Base-by-base conservation (phyloP, 2,329 filamentous ascomycete species). In the Ascochyta viciae-villosae region DNA sequence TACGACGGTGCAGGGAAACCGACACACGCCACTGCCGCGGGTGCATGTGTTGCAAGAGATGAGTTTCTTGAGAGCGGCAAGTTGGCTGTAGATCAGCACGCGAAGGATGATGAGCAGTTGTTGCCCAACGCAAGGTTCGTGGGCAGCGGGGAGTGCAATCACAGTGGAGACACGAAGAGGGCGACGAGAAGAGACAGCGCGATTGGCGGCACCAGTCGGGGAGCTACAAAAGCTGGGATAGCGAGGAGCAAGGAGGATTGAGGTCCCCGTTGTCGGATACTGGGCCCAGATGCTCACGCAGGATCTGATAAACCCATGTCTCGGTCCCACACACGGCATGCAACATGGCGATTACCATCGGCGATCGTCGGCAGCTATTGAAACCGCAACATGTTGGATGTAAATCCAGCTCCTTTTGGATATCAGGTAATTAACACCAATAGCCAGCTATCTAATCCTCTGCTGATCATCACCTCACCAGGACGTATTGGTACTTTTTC, bases 1-100 rank as follows among this genome's bases (percentile, higher is more conserved):
- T 68, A 66, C 29, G 73, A 74, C 53, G 67, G 62, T 26, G 64
- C 56, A 19, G 64, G 62, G 13, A 57, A 51, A 27, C 34, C 47
- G 33, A 56, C 53, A 43, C 33, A 16, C 43, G 42, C 35, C 42
- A 47, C 42, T 56, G 26, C 47, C 42, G 31, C 22, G 5, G 43
- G 47, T 12, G 33, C 48, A 34, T 47, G 19, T 46, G 12, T 47
- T 48, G 31, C 38, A 26, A 15, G 27, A 23, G 16, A 42, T 26
- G 2, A 10, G 26, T 33, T 27, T 26, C 6, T 26, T 39, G 26
- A 33, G 39, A 35, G 27, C n/a, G 33, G 47, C 13, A 47, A 35
- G 27, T 8, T 7, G 6, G n/a, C 23, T 4, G 55, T 12, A 4
- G 38, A 43, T 42, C 27, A 9, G 6, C 5, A 23, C 16, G 23